Conservation (phyloP, 345 rosid species). For the Atalantia buxifolia region DNA sequence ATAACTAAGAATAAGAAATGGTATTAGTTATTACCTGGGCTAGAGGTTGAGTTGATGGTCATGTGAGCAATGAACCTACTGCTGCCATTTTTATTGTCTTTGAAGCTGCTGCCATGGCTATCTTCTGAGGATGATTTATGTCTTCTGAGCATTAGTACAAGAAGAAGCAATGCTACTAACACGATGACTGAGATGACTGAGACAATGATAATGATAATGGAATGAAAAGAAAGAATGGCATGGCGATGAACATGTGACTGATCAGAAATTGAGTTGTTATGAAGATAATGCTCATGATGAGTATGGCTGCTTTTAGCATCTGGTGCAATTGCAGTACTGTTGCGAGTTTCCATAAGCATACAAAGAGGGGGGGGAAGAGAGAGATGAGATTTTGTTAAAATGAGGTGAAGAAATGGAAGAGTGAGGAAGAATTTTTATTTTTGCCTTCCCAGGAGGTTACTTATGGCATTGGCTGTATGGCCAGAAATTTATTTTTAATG, state of each 20-base stretch:
- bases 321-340: conserved; percentile 9
- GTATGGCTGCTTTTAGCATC: conserved; percentile 20
- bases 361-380: background rate
- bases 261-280: conserved; percentile 15
- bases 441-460: conserved; percentile 20
- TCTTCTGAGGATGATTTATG: conserved; percentile 44
- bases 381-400: background rate
- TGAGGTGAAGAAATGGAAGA: background rate
- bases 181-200: conserved; percentile 37
- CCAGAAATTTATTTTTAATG: background rate
- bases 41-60: conserved; percentile 41
- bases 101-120: conserved; percentile 17
- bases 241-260: conserved; percentile 19
- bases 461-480: conserved; percentile 20
- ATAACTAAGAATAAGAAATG: background rate
- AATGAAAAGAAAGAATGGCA: conserved; percentile 39
- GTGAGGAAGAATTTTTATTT: background rate
- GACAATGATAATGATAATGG: conserved; percentile 40
- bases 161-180: conserved; percentile 36
- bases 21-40: conserved; percentile 56
- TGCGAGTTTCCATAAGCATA: conserved; percentile 38
- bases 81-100: conserved; percentile 20
- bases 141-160: conserved; percentile 42
- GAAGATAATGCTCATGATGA: conserved; percentile 21
- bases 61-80: conserved; percentile 38